A percentile compares a stretch with the other conserved stretches of the same genome.
These are phyloP conservation scores for Juncus inflexus DNA, from an alignment of 176 grass and related monocot species.

Conservation along the genomic window DNA sequence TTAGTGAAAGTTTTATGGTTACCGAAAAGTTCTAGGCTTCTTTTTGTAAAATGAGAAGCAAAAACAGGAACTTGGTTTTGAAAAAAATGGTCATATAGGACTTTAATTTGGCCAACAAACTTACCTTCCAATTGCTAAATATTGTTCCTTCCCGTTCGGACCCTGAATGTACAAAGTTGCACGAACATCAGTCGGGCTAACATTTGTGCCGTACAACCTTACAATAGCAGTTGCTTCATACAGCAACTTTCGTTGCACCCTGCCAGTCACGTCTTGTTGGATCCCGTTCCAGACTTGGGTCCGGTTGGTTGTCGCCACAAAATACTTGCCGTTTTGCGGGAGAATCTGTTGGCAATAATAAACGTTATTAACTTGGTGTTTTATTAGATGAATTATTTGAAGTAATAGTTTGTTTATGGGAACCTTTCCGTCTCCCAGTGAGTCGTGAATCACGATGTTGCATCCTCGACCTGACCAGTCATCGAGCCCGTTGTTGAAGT, in stretches of 20 bases:
- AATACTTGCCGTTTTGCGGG: conserved; percentile 62
- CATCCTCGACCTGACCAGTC: conserved; percentile 75
- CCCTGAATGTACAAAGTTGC: conserved; percentile 53
- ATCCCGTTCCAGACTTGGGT: conserved; percentile 69
- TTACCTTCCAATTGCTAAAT: conserved; percentile 66
- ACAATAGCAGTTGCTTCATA: conserved; percentile 62
- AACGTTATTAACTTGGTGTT: too few species aligned
- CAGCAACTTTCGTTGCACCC: conserved; percentile 59
- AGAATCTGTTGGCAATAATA: neutral
- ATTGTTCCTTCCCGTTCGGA: conserved; percentile 68
- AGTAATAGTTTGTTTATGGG: too few species aligned
- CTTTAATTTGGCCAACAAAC: neutral
- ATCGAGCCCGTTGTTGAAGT: conserved; percentile 73
- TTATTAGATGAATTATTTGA: too few species aligned
- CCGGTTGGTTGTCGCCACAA: conserved; percentile 56
- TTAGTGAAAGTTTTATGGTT: too few species aligned
- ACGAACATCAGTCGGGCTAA: conserved; percentile 47
- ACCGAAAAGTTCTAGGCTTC: too few species aligned
- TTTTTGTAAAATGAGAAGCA: neutral
- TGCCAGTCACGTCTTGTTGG: conserved; percentile 72
- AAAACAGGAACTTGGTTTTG: neutral
- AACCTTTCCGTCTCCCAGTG: conserved; percentile 68
- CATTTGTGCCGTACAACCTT: conserved; percentile 29
- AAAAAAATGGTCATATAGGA: too few species aligned
- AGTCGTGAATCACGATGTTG: conserved; percentile 67